Evolutionary conservation across 805 yeast species (phyloP).

Genomic region (Schizosaccharomyces pombe): DNA sequence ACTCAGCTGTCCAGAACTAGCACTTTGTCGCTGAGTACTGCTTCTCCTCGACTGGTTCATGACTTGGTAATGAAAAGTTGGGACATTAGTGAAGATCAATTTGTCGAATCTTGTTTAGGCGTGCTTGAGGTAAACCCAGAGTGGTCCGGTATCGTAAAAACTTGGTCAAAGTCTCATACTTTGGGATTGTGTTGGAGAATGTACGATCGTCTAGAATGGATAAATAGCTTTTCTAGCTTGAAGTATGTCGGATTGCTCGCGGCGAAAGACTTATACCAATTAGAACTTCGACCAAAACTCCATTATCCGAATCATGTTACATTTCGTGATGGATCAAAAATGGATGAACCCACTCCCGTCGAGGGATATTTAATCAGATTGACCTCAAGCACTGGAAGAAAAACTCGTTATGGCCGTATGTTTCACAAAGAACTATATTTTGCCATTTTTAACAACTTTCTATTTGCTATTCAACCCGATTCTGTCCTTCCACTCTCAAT

Average conservation of each 20-base stretch:
- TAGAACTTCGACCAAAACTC: constrained; percentile 32
- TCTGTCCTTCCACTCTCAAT: not conserved
- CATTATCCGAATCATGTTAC: constrained; percentile 13
- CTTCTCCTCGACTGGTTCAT: not conserved
- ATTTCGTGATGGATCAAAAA: constrained; percentile 5
- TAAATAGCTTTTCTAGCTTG: constrained; percentile 10
- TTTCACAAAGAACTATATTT: constrained; percentile 38
- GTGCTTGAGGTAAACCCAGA: constrained; percentile 14
- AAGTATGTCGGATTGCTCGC: constrained; percentile 10
- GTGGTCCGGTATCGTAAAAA: constrained; percentile 7
- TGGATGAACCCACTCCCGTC: constrained; percentile 42
- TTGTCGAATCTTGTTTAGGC: constrained; percentile 12
- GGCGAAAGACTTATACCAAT: constrained; percentile 25
- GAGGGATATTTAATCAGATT: constrained; percentile 59
- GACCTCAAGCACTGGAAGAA: constrained; percentile 27
- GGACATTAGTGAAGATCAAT: not conserved
- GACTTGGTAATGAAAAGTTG: not conserved
- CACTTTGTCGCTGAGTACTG: not conserved
- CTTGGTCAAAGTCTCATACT: constrained; percentile 13
- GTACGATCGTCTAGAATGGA: constrained; percentile 59
- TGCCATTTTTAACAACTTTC: constrained; percentile 33
- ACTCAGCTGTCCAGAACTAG: not conserved
- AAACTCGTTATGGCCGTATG: constrained; percentile 17
- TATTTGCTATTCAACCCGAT: constrained; percentile 22
- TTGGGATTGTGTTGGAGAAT: constrained; percentile 38